Conservation (phyloP, 2,329 filamentous ascomycete species). For the Phyllachora maydis region DNA sequence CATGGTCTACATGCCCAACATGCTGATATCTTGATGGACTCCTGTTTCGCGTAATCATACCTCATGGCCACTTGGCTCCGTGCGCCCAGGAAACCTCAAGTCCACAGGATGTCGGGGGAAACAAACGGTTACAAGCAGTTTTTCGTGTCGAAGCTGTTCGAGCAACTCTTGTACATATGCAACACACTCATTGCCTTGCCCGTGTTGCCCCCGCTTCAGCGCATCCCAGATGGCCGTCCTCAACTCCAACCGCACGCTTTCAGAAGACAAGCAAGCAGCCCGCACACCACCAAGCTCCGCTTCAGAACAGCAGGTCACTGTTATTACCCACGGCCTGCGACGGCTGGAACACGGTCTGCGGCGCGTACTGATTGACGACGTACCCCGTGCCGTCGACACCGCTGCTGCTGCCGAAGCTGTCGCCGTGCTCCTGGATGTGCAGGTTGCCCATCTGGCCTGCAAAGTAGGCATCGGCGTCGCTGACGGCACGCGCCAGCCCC, state of each 20-base stretch:
- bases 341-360: constrained; percentile 55
- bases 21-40: no score
- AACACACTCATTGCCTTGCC: background rate
- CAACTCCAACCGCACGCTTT: background rate
- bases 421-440: constrained; percentile 42
- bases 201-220: background rate
- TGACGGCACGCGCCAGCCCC: constrained; percentile 51
- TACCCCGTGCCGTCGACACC: constrained; percentile 28
- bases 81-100: no score
- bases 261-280: no score
- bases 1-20: no score
- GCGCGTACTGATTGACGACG: constrained; percentile 67
- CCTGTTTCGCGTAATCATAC: no score
- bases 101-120: no score
- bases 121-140: background rate
- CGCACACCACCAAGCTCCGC: background rate
- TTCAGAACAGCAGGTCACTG: constrained; percentile 44
- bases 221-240: background rate
- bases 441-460: constrained; percentile 57
- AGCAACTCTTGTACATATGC: background rate
- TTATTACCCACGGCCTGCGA: constrained; percentile 42
- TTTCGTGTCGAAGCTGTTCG: background rate
- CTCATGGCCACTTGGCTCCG: no score
- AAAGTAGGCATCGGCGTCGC: constrained; percentile 80
- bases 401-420: constrained; percentile 42